phyloP scores from a whole-genome alignment of 2,329 filamentous ascomycete species.

The Aspergillus novofumigatus region DNA sequence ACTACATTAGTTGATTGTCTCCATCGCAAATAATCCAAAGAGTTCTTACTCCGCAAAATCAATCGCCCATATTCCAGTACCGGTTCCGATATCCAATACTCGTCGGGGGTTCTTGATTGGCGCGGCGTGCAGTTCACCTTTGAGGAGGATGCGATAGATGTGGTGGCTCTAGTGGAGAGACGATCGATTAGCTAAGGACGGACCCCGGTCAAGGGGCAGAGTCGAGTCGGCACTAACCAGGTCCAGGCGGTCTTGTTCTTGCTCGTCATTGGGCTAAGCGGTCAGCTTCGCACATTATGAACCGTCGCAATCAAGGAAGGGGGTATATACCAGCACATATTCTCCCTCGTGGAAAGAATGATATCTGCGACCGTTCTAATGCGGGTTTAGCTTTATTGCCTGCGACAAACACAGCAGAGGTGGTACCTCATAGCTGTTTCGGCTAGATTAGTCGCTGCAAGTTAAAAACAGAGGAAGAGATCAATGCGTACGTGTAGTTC shows the following conservation, averaged over 20 bases:
- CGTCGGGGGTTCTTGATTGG: constrained; percentile 23
- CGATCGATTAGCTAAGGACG: not conserved
- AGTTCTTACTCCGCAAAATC: constrained; percentile 33
- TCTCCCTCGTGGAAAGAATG: constrained; percentile 30
- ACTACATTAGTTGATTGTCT: not conserved
- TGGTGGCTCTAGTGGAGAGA: constrained; percentile 25
- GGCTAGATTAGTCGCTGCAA: constrained; percentile 6
- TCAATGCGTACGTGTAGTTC: constrained; percentile 26
- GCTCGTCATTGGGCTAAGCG: constrained; percentile 30
- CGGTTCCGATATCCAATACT: constrained; percentile 34
- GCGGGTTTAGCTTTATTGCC: not conserved
- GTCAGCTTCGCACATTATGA: not conserved
- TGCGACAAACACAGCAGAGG: not conserved
- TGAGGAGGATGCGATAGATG: constrained; percentile 31
- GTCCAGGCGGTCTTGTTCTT: constrained; percentile 34
- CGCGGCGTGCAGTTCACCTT: constrained; percentile 24
- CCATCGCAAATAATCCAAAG: not conserved
- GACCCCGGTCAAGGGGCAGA: not conserved
- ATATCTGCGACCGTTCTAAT: constrained; percentile 30
- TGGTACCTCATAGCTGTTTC: constrained; percentile 28
- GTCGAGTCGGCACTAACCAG: constrained; percentile 18
- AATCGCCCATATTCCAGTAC: constrained; percentile 37
- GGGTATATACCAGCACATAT: constrained; percentile 23
- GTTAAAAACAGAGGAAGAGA: not conserved
- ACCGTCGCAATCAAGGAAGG: not conserved